Conservation (phyloP, 2,329 filamentous ascomycete species). For the Talaromyces verruculosus region DNA sequence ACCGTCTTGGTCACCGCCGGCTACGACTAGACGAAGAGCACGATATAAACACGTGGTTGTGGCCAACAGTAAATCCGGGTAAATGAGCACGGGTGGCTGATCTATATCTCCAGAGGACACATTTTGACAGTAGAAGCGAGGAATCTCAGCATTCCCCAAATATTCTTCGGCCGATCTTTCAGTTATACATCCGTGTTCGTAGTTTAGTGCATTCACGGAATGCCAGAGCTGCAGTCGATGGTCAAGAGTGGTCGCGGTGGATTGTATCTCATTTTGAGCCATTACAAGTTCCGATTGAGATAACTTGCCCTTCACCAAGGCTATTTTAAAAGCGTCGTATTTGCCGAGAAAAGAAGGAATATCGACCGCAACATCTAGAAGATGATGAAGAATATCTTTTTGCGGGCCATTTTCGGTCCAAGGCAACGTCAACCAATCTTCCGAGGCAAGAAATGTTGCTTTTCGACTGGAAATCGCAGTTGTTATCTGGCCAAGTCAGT, state of each 20-base stretch:
- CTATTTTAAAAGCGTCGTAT: slow-evolving; percentile 26
- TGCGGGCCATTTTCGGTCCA: slow-evolving; percentile 25
- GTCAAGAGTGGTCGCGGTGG: slow-evolving; percentile 26
- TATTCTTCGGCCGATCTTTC: slow-evolving; percentile 22
- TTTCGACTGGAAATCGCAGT: slow-evolving; percentile 28
- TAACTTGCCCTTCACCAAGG: slow-evolving; percentile 10
- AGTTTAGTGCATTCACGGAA: slow-evolving; percentile 23
- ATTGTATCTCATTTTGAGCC: slow-evolving; percentile 25
- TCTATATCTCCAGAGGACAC: slow-evolving; percentile 25
- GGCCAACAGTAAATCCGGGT: slow-evolving; percentile 30
- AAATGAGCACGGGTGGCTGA: slow-evolving; percentile 25
- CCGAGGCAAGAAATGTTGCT: slow-evolving; percentile 28
- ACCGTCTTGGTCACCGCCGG: slow-evolving; percentile 25
- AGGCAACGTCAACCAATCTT: slow-evolving; percentile 31
- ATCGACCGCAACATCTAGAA: slow-evolving; percentile 30
- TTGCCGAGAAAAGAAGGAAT: slow-evolving; percentile 28
- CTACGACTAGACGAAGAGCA: slow-evolving; percentile 29
- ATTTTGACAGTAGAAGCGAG: slow-evolving; percentile 28
- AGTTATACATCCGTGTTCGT: slow-evolving; percentile 22
- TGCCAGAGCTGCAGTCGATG: slow-evolving; percentile 28
- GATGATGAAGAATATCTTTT: slow-evolving; percentile 30
- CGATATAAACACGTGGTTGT: slow-evolving; percentile 30
- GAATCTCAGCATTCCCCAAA: slow-evolving; percentile 20
- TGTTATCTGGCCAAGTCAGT: slow-evolving; percentile 24
- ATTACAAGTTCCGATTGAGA: slow-evolving; percentile 22